These are phyloP conservation scores for Staphylotrichum longicolle DNA, from an alignment of 495 filamentous ascomycete species.

Conservation along the genomic window DNA sequence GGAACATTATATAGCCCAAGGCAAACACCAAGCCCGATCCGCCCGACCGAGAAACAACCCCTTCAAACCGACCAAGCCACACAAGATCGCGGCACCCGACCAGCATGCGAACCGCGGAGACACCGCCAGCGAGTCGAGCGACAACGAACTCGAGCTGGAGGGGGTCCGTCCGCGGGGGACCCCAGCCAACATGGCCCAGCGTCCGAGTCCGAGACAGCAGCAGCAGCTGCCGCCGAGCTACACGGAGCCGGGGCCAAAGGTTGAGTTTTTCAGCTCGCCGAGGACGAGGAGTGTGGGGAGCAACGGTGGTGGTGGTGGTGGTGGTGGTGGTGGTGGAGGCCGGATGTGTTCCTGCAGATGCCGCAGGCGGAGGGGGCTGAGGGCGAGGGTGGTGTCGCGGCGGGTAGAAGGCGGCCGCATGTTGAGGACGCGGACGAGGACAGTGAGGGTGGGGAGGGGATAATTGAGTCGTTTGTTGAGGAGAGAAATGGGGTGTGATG, in stretches of 20 bases:
- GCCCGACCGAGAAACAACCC: neutral
- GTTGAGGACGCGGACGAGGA: conserved; percentile 2
- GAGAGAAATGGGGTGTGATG: neutral
- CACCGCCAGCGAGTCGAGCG: too few relatives aligned
- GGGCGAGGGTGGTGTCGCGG: too few relatives aligned
- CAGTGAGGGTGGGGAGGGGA: neutral
- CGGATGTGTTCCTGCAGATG: neutral
- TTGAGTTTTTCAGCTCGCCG: too few relatives aligned
- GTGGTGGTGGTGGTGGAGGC: neutral
- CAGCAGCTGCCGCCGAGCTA: neutral
- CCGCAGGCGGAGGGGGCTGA: neutral
- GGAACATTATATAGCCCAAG: conserved; percentile 27
- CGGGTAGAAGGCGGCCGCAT: neutral
- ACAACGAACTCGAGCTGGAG: too few relatives aligned
- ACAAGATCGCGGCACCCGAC: neutral
- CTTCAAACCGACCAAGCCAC: neutral
- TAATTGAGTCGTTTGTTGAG: neutral
- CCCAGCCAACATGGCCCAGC: too few relatives aligned
- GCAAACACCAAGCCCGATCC: conserved; percentile 18
- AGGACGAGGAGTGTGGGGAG: too few relatives aligned
- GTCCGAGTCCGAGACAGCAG: too few relatives aligned
- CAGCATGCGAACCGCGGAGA: neutral
- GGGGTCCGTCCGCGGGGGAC: too few relatives aligned
- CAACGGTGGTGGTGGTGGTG: neutral
- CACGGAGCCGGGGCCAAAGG: neutral